Evolutionary conservation across 257 asterid genomes (phyloP).

Genomic region (Cinchona pubescens): DNA sequence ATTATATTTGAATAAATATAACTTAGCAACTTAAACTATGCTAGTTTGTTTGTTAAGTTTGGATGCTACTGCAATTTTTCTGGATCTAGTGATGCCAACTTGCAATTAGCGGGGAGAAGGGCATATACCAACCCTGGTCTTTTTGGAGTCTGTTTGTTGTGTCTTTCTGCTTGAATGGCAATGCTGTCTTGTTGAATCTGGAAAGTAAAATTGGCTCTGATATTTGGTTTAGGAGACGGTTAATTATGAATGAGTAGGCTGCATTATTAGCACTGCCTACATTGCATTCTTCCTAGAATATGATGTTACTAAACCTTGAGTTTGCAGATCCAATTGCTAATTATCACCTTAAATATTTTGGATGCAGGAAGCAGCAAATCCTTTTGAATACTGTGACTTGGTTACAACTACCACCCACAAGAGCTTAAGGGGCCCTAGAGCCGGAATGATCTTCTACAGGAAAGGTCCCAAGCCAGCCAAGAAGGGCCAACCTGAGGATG

Average conservation of each 20-base stretch:
- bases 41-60: neutral
- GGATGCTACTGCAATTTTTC: neutral
- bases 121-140: neutral
- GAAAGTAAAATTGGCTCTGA: neutral
- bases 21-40: neutral
- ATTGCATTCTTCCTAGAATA: neutral
- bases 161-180: neutral
- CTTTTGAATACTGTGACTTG: constrained; percentile 43
- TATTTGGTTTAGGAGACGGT: neutral
- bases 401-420: constrained; percentile 94
- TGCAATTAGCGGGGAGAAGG: neutral
- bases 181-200: neutral
- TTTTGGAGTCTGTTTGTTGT: neutral
- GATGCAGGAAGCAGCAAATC: constrained; percentile 75
- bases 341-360: constrained; percentile 5
- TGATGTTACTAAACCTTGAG: neutral
- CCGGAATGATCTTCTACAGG: constrained; percentile 50
- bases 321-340: neutral
- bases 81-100: neutral
- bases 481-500: constrained; percentile 73
- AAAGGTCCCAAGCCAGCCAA: constrained; percentile 51
- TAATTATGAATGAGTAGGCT: neutral
- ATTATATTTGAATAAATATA: neutral
- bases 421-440: constrained; percentile 69
- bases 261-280: neutral